Base-by-base conservation (phyloP, 169 alveolate species). In the Cyclospora cayetanensis region DNA sequence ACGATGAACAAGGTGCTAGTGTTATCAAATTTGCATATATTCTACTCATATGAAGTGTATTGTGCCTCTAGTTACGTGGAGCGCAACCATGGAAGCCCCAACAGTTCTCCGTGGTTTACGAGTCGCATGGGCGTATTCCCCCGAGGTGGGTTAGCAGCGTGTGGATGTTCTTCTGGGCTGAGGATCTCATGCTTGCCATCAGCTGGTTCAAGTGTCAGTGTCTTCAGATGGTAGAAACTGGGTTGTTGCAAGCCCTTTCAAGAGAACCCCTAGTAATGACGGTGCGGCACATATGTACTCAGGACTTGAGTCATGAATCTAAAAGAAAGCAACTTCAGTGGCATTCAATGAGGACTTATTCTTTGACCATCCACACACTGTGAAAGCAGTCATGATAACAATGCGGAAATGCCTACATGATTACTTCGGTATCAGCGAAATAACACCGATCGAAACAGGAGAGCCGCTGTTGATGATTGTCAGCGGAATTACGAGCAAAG, bases 401-500 rank as follows among this genome's bases (percentile, higher is more conserved):
- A 92, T 97, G 96, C 93, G 96, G 74, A 95, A 95, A 80, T 87
- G 96, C 25, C 87, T 95, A 46, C 96, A 96, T 91, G 95, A 96
- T 80, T 97, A 95, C 92, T 96, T 97, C 92, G 98, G 98, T 46
- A 97, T 97, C 84, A 95, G 96, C 86, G 96, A 79, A 22, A 94
- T 97, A 29, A 95, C 94, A 90, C 94, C 97, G 20, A 94, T 96
- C 63, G 98, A 98, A n/a, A 95, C 96, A 22, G 98, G 98, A 1
- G 93, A 95, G 82, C 98, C 98, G n/a, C 88, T 94, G 82, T 95
- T 97, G 55, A 95, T 96, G 95, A 79, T 97, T 3, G 93, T 96
- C 42, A 92, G 97, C 37, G 98, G 98, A 35, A 97, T 97, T 39
- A 96, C 98, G 25, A 93, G 94, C 85, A 93, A 94, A 41, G 97